Evolutionary conservation across 1,139 yeast species (phyloP).

Genomic region (Candida sp.): DNA sequence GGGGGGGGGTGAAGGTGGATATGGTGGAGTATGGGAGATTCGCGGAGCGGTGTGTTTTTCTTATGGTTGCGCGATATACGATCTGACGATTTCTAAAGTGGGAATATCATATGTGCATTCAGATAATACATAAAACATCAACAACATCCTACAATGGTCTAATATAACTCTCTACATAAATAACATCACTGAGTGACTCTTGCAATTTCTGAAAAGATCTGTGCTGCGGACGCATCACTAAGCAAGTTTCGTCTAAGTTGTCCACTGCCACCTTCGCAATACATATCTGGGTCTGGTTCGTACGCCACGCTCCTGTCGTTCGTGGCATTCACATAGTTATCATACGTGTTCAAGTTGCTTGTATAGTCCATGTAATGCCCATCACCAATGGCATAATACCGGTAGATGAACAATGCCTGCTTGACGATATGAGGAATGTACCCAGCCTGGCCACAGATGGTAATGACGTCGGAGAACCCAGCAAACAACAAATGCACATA

Average conservation of each 20-base stretch:
- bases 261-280: conserved; percentile 17
- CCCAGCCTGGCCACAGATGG: conserved; percentile 12
- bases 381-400: conserved; percentile 15
- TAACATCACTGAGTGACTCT: conserved; percentile 6
- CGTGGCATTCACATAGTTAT: conserved; percentile 11
- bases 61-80: neutral
- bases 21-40: too few relatives aligned
- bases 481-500: conserved; percentile 28
- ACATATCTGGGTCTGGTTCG: conserved; percentile 12
- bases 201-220: conserved; percentile 21
- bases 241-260: conserved; percentile 20
- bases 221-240: conserved; percentile 30
- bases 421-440: conserved; percentile 21
- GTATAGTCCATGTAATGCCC: conserved; percentile 18
- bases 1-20: too few relatives aligned
- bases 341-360: neutral
- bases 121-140: too few relatives aligned
- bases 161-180: neutral
- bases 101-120: too few relatives aligned
- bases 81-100: too few relatives aligned
- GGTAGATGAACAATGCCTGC: conserved; percentile 25
- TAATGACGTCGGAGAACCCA: conserved; percentile 27
- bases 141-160: too few relatives aligned
- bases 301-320: conserved; percentile 5
- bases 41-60: neutral